Evolutionary conservation across 2,329 filamentous ascomycete species (phyloP).

Genomic region (Lithohypha guttulata): DNA sequence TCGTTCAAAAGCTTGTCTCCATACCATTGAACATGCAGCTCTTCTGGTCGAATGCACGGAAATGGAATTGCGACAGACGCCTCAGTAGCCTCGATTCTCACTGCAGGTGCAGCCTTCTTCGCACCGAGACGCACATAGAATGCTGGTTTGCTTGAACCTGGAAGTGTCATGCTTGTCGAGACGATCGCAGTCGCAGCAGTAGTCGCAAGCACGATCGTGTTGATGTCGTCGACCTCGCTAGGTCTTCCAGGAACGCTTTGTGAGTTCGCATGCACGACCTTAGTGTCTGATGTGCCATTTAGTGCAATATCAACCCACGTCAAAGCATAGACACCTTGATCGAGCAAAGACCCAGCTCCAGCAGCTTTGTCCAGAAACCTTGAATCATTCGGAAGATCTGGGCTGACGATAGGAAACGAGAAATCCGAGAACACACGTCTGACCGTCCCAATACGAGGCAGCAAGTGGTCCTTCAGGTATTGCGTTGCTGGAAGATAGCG

Average conservation of each 20-base stretch:
- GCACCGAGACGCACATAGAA: slow-evolving; percentile 22
- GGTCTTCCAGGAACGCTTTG: slow-evolving; percentile 16
- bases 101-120: slow-evolving; percentile 18
- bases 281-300: slow-evolving; percentile 34
- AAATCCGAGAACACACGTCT: slow-evolving; percentile 32
- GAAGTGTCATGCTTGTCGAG: slow-evolving; percentile 23
- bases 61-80: slow-evolving; percentile 24
- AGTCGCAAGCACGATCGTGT: slow-evolving; percentile 21
- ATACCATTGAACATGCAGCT: slow-evolving; percentile 23
- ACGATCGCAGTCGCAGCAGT: slow-evolving; percentile 17
- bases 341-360: slow-evolving; percentile 70
- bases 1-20: slow-evolving; percentile 18
- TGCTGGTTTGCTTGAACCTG: slow-evolving; percentile 22
- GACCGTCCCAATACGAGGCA: slow-evolving; percentile 48
- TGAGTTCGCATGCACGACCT: slow-evolving; percentile 20
- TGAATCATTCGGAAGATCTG: slow-evolving; percentile 32
- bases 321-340: slow-evolving; percentile 76
- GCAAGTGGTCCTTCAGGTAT: slow-evolving; percentile 42
- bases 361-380: slow-evolving; percentile 75
- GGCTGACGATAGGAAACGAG: slow-evolving; percentile 22
- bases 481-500: slow-evolving; percentile 23
- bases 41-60: slow-evolving; percentile 24
- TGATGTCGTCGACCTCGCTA: slow-evolving; percentile 23
- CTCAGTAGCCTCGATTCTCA: slow-evolving; percentile 23
- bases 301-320: slow-evolving; percentile 54